Evolutionary conservation across 2,329 filamentous ascomycete genomes (phyloP).

Genomic region (Calonectria henricotiae): DNA sequence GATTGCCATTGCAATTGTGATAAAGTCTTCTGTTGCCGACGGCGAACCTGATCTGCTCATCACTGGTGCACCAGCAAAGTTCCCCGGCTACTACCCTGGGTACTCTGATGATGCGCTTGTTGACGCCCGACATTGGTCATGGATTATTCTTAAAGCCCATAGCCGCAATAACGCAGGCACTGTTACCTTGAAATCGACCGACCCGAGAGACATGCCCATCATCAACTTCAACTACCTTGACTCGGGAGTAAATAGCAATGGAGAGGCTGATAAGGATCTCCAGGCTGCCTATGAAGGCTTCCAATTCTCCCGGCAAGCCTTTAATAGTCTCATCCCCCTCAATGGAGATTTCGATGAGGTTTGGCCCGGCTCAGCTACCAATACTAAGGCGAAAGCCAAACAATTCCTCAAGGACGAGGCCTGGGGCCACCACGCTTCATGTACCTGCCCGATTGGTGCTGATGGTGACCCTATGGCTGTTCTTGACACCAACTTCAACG

Average conservation of each 20-base stretch:
- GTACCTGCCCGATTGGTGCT: conserved; percentile 5
- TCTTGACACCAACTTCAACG: not conserved
- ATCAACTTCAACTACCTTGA: conserved; percentile 18
- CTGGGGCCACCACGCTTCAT: conserved; percentile 14
- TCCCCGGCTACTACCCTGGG: conserved; percentile 72
- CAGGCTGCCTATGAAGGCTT: conserved; percentile 11
- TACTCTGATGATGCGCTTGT: conserved; percentile 66
- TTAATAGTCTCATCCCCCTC: not conserved
- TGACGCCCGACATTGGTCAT: conserved; percentile 62
- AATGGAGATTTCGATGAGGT: not conserved
- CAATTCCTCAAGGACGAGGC: conserved; percentile 9
- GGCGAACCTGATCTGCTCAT: conserved; percentile 68
- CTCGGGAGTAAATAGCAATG: conserved; percentile 1
- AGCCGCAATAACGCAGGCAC: conserved; percentile 8
- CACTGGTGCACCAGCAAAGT: conserved; percentile 70
- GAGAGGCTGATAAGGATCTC: conserved; percentile 11
- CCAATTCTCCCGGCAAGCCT: conserved; percentile 6
- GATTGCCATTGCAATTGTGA: conserved; percentile 66
- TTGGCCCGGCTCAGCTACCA: not conserved
- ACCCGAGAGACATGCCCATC: conserved; percentile 10
- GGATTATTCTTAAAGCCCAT: conserved; percentile 68
- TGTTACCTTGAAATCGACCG: not conserved
- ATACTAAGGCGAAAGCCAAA: not conserved
- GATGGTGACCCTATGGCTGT: conserved; percentile 8
- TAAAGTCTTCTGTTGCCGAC: conserved; percentile 57